Evolutionary conservation across 257 asterid genomes (phyloP).

Genomic region (Anisodus tanguticus): DNA sequence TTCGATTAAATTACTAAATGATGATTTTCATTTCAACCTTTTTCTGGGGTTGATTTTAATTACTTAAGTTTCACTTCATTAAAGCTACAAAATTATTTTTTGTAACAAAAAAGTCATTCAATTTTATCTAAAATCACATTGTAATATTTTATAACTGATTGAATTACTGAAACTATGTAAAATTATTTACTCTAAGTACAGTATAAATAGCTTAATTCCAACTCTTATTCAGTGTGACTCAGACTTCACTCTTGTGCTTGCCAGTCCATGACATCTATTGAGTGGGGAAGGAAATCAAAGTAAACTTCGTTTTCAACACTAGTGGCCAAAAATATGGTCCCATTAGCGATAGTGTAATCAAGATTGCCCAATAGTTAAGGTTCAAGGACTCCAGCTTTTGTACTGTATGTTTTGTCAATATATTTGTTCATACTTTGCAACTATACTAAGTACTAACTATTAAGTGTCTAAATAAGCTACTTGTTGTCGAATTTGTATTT

Average conservation of each 20-base stretch:
- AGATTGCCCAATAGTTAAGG: not conserved
- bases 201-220: too few relatives aligned
- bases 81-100: too few relatives aligned
- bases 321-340: slow-evolving; percentile 23
- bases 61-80: too few relatives aligned
- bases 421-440: not conserved
- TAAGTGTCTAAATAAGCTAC: not conserved
- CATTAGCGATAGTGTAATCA: not conserved
- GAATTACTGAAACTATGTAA: too few relatives aligned
- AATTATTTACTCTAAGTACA: not conserved
- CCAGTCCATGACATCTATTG: slow-evolving; percentile 24
- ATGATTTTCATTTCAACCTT: not conserved
- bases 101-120: too few relatives aligned
- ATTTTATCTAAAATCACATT: too few relatives aligned
- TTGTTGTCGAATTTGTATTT: not conserved
- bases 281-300: slow-evolving; percentile 11
- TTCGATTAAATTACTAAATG: not conserved
- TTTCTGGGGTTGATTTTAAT: too few relatives aligned
- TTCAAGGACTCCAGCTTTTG: not conserved
- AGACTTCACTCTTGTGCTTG: not conserved
- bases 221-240: not conserved
- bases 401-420: not conserved
- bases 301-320: not conserved
- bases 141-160: too few relatives aligned
- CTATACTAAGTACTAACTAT: not conserved